Conservation (phyloP, 305 asterid genomes). For the Striga hermonthica region DNA sequence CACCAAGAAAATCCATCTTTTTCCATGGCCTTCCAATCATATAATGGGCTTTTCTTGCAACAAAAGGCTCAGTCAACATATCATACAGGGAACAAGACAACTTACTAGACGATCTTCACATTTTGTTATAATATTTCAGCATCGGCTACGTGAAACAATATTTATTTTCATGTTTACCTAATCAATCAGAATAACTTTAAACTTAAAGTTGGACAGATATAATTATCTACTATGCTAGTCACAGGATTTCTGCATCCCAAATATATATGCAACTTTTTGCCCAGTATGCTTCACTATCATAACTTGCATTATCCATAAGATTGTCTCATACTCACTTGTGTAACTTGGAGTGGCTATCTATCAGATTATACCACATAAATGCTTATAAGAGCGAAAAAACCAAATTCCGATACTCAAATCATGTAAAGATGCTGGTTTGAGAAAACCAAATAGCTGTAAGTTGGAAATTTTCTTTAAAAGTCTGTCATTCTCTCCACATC, state of each 20-base stretch:
- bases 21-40: constrained; percentile 94
- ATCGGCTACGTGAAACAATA: constrained; percentile 15
- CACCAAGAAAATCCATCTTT: constrained; percentile 90
- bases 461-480: constrained; percentile 4
- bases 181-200: constrained; percentile 5
- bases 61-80: constrained; percentile 30
- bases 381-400: neutral
- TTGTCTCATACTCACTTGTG: neutral
- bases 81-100: constrained; percentile 20
- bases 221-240: too few relatives aligned
- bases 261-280: neutral
- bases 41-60: constrained; percentile 60
- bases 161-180: neutral
- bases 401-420: too few relatives aligned
- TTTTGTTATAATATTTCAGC: constrained; percentile 8
- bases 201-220: too few relatives aligned
- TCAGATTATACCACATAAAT: constrained; percentile 19
- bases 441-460: constrained; percentile 1
- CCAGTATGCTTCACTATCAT: neutral
- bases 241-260: too few relatives aligned
- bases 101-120: constrained; percentile 15
- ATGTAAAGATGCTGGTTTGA: constrained; percentile 10
- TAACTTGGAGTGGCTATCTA: neutral
- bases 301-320: constrained; percentile 2
- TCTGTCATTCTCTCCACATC: neutral